phyloP scores from a whole-genome alignment of 2,329 filamentous ascomycete species.

The Didymella segeticola region DNA sequence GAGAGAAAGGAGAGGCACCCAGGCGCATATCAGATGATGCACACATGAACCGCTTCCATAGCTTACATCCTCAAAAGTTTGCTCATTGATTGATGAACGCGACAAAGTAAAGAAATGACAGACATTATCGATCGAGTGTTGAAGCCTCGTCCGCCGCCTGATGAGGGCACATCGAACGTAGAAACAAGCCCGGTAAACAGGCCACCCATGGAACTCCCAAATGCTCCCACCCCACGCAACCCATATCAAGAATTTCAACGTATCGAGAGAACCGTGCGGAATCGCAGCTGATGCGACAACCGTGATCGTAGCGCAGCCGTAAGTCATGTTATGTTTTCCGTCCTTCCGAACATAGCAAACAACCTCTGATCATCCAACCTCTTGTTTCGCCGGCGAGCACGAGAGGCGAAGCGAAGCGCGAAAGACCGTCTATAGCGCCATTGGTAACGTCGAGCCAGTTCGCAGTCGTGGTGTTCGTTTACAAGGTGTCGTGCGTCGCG shows the following conservation, averaged over 20 bases:
- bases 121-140: constrained; percentile 29
- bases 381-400: constrained; percentile 35
- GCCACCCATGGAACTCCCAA: constrained; percentile 14
- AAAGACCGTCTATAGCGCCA: constrained; percentile 20
- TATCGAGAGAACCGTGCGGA: constrained; percentile 22
- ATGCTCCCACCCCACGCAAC: constrained; percentile 19
- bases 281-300: constrained; percentile 27
- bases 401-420: constrained; percentile 26
- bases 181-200: constrained; percentile 17
- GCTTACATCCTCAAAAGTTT: constrained; percentile 26
- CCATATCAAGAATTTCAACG: constrained; percentile 23
- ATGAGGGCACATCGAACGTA: constrained; percentile 21
- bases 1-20: constrained; percentile 2
- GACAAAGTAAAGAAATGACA: constrained; percentile 37
- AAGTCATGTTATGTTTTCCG: constrained; percentile 30
- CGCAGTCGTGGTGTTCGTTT: constrained; percentile 19
- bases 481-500: constrained; percentile 26
- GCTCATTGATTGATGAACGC: constrained; percentile 30
- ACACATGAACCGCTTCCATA: constrained; percentile 31
- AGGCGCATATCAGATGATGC: constrained; percentile 2
- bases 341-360: constrained; percentile 21
- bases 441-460: constrained; percentile 12
- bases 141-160: constrained; percentile 16
- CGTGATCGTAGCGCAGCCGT: constrained; percentile 34
- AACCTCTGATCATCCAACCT: constrained; percentile 23